phyloP scores from a whole-genome alignment of 306 rosid species.

The cucumber (Cucumis sativus) region Cucumber_9930_V3 NC_026655.2:3088001-3088500 shows the following conservation, averaged over 20 bases:
- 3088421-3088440: constrained; percentile 55
- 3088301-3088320: constrained; percentile 56
- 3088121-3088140: neutral
- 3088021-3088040: neutral
- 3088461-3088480: constrained; percentile 11
- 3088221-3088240: constrained; percentile 77
- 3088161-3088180: constrained; percentile 47
- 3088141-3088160: constrained; percentile 3
- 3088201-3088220: constrained; percentile 67
- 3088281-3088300: constrained; percentile 83
- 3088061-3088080: neutral
- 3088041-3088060: neutral
- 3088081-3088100: neutral
- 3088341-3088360: constrained; percentile 87
- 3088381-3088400: constrained; percentile 51
- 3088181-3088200: constrained; percentile 71
- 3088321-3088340: constrained; percentile 52
- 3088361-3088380: constrained; percentile 48
- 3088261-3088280: constrained; percentile 78
- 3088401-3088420: constrained; percentile 52
- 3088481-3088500: neutral
- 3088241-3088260: constrained; percentile 71
- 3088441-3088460: constrained; percentile 44
- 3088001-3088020: neutral
- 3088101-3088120: neutral